Base-by-base conservation (phyloP, 2,329 filamentous ascomycete species). In the Sclerotinia borealis region DNA sequence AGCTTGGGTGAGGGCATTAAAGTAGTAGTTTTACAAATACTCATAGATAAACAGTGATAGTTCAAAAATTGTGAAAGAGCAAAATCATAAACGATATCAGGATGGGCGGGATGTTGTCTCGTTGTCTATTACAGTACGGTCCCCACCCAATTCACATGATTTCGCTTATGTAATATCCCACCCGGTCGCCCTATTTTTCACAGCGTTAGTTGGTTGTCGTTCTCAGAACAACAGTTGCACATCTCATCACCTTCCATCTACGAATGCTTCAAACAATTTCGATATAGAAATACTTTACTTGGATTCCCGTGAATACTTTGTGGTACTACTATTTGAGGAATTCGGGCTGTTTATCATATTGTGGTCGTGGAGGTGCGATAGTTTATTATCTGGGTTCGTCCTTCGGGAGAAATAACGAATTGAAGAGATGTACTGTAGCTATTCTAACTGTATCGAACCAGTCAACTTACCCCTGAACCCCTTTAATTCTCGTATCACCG, bases 211-310 rank as follows among this genome's bases (percentile, higher is more conserved):
- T 64, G 62, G 50, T 64, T 64, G 62, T 34, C 45, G 37, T 64
- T 64, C 63, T 64, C 48, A 64, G 63, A 61, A 64, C 63, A 61
- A 55, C 63, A 43, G 27, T 48, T 47, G 63, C 34, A 61, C 58
- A 61, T 64, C 47, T 64, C 58, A 45, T 58, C 61, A 43, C 55
- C 41, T 22, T 52, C 55, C n/a, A 58, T 22, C 39, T 54, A 36
- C 29, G 29, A 43, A 47, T 36, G 17, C 19, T 48, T 36, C 10
- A 43, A 45, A 15, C 39, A n/a, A 31, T n/a, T 8, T 54, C 39
- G 25, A 55, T 47, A 45, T 22, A 43, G 17, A 52, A 61, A 49
- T 29, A 27, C 31, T 55, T 4, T 1, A 36, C 25, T 52, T 31
- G 15, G 19, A 25, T 8, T 4, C 4, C 22, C 37, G 54, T 49